Conservation (phyloP, 352 stramenopile genomes). For the Phytophthora tentaculata region DNA sequence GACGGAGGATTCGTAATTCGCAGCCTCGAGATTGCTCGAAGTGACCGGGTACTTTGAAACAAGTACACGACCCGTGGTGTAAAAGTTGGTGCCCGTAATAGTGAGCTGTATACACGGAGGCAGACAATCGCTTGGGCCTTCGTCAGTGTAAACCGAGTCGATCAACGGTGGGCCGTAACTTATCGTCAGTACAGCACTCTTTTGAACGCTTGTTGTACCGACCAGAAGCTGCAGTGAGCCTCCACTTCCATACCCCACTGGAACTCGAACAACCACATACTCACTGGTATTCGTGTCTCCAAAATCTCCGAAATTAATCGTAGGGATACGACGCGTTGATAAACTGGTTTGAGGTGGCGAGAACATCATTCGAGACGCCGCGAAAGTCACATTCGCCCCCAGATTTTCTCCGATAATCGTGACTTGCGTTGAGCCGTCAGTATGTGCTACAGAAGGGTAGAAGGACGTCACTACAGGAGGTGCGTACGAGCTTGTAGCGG, state of each 20-base stretch:
- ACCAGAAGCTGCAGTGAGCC: conserved; percentile 47
- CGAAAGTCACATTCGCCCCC: conserved; percentile 44
- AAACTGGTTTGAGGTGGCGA: conserved; percentile 43
- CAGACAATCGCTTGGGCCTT: conserved; percentile 54
- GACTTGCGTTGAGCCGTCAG: conserved; percentile 53
- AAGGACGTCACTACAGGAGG: conserved; percentile 39
- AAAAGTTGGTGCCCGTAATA: conserved; percentile 63
- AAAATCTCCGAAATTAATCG: conserved; percentile 48
- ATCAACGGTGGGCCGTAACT: conserved; percentile 54
- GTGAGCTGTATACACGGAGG: conserved; percentile 58
- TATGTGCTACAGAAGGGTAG: conserved; percentile 36
- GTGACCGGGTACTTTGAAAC: conserved; percentile 51
- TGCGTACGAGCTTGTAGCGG: conserved; percentile 54
- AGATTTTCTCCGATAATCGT: conserved; percentile 65
- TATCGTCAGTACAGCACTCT: conserved; percentile 37
- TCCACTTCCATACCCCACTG: conserved; percentile 46
- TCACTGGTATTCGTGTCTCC: conserved; percentile 31
- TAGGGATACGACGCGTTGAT: conserved; percentile 43
- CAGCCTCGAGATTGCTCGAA: conserved; percentile 23
- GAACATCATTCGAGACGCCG: conserved; percentile 51
- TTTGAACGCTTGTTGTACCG: conserved; percentile 47
- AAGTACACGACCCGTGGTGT: conserved; percentile 43
- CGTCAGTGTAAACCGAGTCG: conserved; percentile 62
- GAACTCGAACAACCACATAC: conserved; percentile 50
- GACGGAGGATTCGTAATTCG: conserved; percentile 28